phyloP scores from a whole-genome alignment of 257 asterid genomes.

The Galeopsis tetrahit region DNA sequence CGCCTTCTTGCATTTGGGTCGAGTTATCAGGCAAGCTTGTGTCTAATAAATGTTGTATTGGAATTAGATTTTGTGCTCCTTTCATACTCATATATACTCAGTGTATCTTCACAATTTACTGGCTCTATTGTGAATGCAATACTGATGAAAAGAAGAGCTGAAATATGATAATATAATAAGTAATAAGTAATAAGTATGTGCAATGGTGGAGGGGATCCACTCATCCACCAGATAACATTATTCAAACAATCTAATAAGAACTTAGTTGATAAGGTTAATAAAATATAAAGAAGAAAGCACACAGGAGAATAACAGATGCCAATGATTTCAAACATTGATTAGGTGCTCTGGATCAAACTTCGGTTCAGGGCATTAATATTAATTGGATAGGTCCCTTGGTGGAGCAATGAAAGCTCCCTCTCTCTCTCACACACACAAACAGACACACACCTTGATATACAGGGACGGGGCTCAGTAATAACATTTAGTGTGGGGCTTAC shows the following conservation, averaged over 20 bases:
- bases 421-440: neutral
- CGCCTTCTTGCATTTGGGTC: conserved; percentile 7
- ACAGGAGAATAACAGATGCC: conserved; percentile 10
- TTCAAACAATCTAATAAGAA: neutral
- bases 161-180: neutral
- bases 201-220: conserved; percentile 6
- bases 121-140: neutral
- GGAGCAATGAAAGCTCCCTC: conserved; percentile 13
- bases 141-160: neutral
- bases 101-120: neutral
- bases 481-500: neutral
- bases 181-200: neutral
- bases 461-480: neutral
- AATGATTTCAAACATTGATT: conserved; percentile 30
- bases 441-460: neutral
- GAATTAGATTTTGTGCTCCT: neutral
- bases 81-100: conserved; percentile 8
- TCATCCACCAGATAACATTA: neutral
- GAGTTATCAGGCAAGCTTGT: conserved; percentile 7
- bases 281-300: neutral
- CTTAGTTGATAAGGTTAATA: neutral
- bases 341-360: conserved; percentile 27
- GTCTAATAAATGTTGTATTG: neutral
- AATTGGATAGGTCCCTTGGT: conserved; percentile 23
- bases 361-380: conserved; percentile 22